A percentile compares a stretch with the other conserved stretches of the same genome.
These are phyloP conservation scores for Penicillium janthinellum DNA, from an alignment of 2,329 filamentous ascomycete genomes.

Conservation along the genomic window DNA sequence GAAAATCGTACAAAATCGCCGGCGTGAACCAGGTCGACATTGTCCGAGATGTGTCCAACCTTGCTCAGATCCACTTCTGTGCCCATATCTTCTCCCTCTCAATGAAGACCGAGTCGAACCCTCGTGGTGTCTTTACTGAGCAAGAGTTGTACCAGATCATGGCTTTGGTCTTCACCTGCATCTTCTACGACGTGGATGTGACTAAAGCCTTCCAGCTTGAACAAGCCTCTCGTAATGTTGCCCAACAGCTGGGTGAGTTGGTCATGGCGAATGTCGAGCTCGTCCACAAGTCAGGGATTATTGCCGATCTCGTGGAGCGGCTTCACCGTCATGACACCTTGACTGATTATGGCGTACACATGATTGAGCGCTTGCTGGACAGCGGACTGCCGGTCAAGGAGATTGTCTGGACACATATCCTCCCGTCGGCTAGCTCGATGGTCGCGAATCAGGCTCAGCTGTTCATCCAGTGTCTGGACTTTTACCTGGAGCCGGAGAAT, in stretches of 20 bases:
- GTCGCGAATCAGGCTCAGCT: conserved; percentile 61
- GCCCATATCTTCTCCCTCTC: conserved; percentile 58
- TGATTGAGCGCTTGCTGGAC: conserved; percentile 57
- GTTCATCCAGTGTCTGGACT: conserved; percentile 60
- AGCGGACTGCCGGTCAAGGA: conserved; percentile 50
- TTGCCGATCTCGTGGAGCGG: conserved; percentile 44
- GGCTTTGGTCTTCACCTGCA: conserved; percentile 54
- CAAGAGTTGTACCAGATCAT: conserved; percentile 57
- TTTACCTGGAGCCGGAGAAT: conserved; percentile 56
- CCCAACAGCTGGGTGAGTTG: conserved; percentile 53
- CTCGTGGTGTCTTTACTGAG: conserved; percentile 56
- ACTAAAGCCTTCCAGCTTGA: conserved; percentile 55
- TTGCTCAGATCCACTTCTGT: conserved; percentile 57
- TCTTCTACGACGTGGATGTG: conserved; percentile 59
- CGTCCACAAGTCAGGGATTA: conserved; percentile 45
- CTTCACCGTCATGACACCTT: conserved; percentile 48
- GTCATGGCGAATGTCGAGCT: conserved; percentile 53
- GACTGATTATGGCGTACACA: conserved; percentile 57
- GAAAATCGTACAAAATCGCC: conserved; percentile 50
- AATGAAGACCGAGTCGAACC: conserved; percentile 55
- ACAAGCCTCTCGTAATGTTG: conserved; percentile 50
- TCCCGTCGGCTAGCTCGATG: conserved; percentile 60
- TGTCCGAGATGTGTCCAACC: conserved; percentile 54
- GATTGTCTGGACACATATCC: conserved; percentile 59
- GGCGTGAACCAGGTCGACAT: conserved; percentile 52